Evolutionary conservation across 1,284 basidiomycete genomes (phyloP), one percentile per base, ranked within the genome.

Genomic region (Pascua sp.): DNA sequence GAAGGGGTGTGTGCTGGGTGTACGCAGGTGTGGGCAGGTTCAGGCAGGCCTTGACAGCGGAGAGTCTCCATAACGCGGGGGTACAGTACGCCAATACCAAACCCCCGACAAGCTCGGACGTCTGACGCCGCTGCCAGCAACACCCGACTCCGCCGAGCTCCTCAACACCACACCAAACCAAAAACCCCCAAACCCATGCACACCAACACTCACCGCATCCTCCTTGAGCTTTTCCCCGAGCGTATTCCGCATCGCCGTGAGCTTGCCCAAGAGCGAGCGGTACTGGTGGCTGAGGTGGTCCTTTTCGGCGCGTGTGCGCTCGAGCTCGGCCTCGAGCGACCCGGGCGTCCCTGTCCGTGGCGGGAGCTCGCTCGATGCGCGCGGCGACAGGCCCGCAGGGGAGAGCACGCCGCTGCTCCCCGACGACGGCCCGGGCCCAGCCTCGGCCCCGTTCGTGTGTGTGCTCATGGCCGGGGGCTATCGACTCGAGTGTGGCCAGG

Each of bases 211-310:
- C 58, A 96, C 94, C 65, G 96, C 95, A 78, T 98, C 96, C 76
- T 96, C 91, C 73, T 89, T 86, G 56, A 99, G 81, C 75, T 98
- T 95, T 69, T 93, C 94, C 42, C 93, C 93, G 32, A 99, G 81
- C 5, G 90, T 91, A 36, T 86, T 90, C 13, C 94, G 85, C 93
- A 98, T 98, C 40, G 87, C 85, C 3, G 90, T 92, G 49, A 98
- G 80, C 78, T 94, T 98, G 47, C 86, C 85, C 8, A 98, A 81
- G 42, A 98, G 81, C 58, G 84, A 87, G 53, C 85, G 85, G 77
- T 98, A 96, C 73, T 98, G 92, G 17, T 85, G 79, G 17, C 88
- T 87, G 45, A 93, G 82, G 8, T 82, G 80, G 59, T 96, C 92
- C 76, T 91, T 92, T 79, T 98, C 94, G 61, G 87, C 84, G 53